These are phyloP conservation scores for Eremochloa ophiuroides DNA, from an alignment of 176 grass and related monocot species.

Conservation along the genomic window DNA sequence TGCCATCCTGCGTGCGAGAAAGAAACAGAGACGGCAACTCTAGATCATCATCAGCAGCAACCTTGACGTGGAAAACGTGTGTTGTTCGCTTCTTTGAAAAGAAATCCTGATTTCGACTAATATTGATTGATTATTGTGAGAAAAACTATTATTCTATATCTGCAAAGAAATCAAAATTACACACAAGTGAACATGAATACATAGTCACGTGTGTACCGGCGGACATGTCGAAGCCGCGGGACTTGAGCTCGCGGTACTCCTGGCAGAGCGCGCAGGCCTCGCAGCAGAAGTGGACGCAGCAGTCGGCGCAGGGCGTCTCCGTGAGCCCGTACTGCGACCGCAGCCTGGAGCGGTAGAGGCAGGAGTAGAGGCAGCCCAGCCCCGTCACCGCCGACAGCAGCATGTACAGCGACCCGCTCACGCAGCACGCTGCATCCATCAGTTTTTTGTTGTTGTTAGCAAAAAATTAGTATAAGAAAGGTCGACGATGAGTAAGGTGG, in stretches of 20 bases:
- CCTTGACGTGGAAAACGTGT: too few relatives aligned
- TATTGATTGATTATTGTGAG: too few relatives aligned
- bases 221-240: too few relatives aligned
- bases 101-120: too few relatives aligned
- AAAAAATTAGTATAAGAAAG: too few relatives aligned
- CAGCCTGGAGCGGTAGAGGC: constrained; percentile 62
- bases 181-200: too few relatives aligned
- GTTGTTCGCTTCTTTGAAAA: too few relatives aligned
- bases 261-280: constrained; percentile 69
- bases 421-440: constrained; percentile 40
- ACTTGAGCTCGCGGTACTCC: constrained; percentile 71
- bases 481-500: too few relatives aligned
- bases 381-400: constrained; percentile 28
- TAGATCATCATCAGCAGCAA: background rate
- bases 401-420: constrained; percentile 38
- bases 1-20: constrained; percentile 47
- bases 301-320: constrained; percentile 67
- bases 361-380: constrained; percentile 38
- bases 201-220: too few relatives aligned
- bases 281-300: constrained; percentile 66
- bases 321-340: constrained; percentile 31
- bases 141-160: too few relatives aligned
- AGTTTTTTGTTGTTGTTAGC: too few relatives aligned
- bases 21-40: background rate
- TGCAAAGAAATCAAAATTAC: too few relatives aligned